Conservation (phyloP, 306 rosid genomes). For the Medicago arabica region DNA sequence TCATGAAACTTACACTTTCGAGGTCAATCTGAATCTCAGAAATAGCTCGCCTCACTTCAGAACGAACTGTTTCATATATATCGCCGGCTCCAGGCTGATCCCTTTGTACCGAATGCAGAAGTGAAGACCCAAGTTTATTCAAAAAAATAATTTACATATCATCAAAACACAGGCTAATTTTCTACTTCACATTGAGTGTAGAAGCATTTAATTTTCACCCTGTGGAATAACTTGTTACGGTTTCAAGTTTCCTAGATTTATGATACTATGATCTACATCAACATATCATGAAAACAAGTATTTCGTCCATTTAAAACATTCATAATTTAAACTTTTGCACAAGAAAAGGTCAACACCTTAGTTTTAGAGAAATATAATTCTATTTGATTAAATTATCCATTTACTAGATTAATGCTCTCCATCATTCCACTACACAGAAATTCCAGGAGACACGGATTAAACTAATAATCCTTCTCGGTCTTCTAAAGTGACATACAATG, state of each 20-base stretch:
- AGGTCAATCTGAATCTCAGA: slow-evolving; percentile 86
- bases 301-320: neutral
- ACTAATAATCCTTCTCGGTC: neutral
- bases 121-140: slow-evolving; percentile 13
- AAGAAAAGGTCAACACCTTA: slow-evolving; percentile 4
- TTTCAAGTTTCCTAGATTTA: slow-evolving; percentile 13
- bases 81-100: slow-evolving; percentile 53
- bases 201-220: slow-evolving; percentile 30
- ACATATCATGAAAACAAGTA: slow-evolving; percentile 13
- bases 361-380: neutral
- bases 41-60: slow-evolving; percentile 90
- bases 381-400: neutral
- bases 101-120: slow-evolving; percentile 59
- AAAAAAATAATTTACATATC: neutral
- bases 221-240: neutral
- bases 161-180: slow-evolving; percentile 15
- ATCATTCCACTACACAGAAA: neutral
- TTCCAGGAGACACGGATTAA: neutral
- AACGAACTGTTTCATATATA: slow-evolving; percentile 83
- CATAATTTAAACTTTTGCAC: neutral
- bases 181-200: slow-evolving; percentile 10
- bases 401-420: neutral
- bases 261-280: neutral
- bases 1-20: slow-evolving; percentile 64
- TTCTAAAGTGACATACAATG: neutral